Evolutionary conservation across 768 basidiomycete genomes (phyloP), one percentile per base, ranked within the genome.

Genomic region (Phylloporus rhodoxanthus): DNA sequence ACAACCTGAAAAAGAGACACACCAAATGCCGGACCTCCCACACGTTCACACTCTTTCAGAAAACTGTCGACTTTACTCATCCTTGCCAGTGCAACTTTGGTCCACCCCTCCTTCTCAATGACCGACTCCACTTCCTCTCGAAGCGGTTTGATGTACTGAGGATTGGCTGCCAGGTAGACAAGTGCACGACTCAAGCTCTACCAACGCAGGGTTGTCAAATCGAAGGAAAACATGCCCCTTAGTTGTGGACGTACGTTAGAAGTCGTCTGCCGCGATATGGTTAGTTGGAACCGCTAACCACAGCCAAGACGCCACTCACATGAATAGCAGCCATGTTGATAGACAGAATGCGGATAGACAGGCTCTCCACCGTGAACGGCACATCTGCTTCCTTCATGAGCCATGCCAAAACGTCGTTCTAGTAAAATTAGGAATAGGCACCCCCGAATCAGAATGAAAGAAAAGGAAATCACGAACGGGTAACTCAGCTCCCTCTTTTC

Each of bases 331-430:
- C 65, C 30, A 57, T 57, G 45, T 60, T 63, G 30, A 53, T 17
- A 9, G 23, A 43, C 21, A 63, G 36, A 0, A 63, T 14, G 20
- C 56, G 53, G 5, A 15, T 25, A 1, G 50, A 34, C 57, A 73
- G 43, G 20, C 26, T 5, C 28, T 43, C 42, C 11, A 13, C 48
- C 8, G 45, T 28, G 10, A 29, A n/a, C 20, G 63, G 48, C 28
- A 53, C 21, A 1, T 52, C 30, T 1, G 63, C 61, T 6, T 55
- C 61, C 9, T 65, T 61, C 25, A 71, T 56, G 8, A 69, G 21
- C 69, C 71, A 73, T 4, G 54, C 50, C 10, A 72, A 47, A 39
- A 70, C 39, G 46, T 73, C 69, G 25, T 62, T 59, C 70, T 70
- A 36, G 43, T 2, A 3, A 23, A 8, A 8, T 21, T n/a, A 23